Evolutionary conservation across 805 yeast species (phyloP).

Genomic region (Starmerella bombi): DNA sequence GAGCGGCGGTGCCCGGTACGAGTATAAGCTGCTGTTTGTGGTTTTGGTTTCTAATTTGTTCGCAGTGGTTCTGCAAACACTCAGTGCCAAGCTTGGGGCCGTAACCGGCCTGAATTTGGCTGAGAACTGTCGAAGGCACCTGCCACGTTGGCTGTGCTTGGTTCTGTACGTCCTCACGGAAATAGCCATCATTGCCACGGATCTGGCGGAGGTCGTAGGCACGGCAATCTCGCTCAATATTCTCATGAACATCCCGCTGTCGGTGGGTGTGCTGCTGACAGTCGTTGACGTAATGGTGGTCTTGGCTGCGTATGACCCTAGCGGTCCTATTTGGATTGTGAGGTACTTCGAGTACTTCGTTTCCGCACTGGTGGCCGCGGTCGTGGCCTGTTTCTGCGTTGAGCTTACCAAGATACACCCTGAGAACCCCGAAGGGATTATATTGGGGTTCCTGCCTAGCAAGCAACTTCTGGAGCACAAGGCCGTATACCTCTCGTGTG

Average conservation of each 20-base stretch:
- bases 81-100: constrained; percentile 76
- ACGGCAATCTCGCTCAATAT: constrained; percentile 78
- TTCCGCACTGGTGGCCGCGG: constrained; percentile 51
- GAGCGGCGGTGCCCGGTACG: constrained; percentile 70
- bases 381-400: constrained; percentile 61
- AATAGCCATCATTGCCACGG: constrained; percentile 81
- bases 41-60: constrained; percentile 65
- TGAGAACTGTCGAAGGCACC: constrained; percentile 60
- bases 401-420: constrained; percentile 41
- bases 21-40: constrained; percentile 58
- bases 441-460: constrained; percentile 61
- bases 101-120: constrained; percentile 85
- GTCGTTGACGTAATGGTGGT: constrained; percentile 70
- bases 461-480: constrained; percentile 42
- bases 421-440: constrained; percentile 39
- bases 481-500: constrained; percentile 65
- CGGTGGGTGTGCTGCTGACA: constrained; percentile 64
- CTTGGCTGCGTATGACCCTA: constrained; percentile 62
- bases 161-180: constrained; percentile 62
- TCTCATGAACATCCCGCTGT: constrained; percentile 57
- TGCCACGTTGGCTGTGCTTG: constrained; percentile 55
- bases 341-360: constrained; percentile 70
- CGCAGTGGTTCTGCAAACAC: constrained; percentile 70
- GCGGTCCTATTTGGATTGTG: constrained; percentile 61
- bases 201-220: constrained; percentile 87